These are phyloP conservation scores for Coniferiporia weirii DNA, from an alignment of 1,284 basidiomycete genomes.

Conservation along the genomic window DNA sequence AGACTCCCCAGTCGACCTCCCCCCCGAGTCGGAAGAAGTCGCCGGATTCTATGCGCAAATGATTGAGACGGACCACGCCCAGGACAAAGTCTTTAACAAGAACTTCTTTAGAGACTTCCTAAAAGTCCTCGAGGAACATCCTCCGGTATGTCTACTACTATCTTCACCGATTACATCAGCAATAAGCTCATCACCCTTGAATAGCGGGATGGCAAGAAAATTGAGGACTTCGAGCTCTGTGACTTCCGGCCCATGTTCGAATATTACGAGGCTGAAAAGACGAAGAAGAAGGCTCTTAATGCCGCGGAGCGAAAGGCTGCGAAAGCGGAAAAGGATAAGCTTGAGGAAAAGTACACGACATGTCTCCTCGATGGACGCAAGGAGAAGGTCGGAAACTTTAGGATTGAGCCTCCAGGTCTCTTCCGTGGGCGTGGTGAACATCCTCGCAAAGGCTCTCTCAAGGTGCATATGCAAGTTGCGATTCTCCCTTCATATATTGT, in stretches of 20 bases:
- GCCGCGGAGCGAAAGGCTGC: constrained; percentile 84
- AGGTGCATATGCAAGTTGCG: constrained; percentile 47
- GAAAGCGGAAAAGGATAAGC: constrained; percentile 80
- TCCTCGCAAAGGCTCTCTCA: constrained; percentile 94
- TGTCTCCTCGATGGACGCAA: constrained; percentile 92
- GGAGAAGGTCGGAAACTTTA: constrained; percentile 98
- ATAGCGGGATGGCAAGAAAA: constrained; percentile 69
- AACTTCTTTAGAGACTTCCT: constrained; percentile 97
- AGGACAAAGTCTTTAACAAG: constrained; percentile 85
- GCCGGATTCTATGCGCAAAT: constrained; percentile 95
- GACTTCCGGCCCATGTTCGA: constrained; percentile 97
- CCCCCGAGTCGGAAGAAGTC: constrained; percentile 90
- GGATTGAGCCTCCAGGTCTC: constrained; percentile 94
- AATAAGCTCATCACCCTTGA: constrained; percentile 13
- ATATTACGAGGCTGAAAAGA: constrained; percentile 87
- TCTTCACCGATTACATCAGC: background rate
- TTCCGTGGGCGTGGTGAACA: constrained; percentile 98
- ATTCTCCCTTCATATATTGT: constrained; percentile 2
- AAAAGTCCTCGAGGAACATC: constrained; percentile 71
- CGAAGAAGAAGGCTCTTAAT: constrained; percentile 87
- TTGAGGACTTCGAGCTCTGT: constrained; percentile 76
- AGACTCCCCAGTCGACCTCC: constrained; percentile 79
- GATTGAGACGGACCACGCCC: constrained; percentile 89
- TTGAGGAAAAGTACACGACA: constrained; percentile 81
- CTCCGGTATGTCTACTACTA: constrained; percentile 62